Evolutionary conservation across 495 filamentous ascomycete genomes (phyloP), one percentile per base, ranked within the genome.

Genomic region (Penicillium cinerascens): DNA sequence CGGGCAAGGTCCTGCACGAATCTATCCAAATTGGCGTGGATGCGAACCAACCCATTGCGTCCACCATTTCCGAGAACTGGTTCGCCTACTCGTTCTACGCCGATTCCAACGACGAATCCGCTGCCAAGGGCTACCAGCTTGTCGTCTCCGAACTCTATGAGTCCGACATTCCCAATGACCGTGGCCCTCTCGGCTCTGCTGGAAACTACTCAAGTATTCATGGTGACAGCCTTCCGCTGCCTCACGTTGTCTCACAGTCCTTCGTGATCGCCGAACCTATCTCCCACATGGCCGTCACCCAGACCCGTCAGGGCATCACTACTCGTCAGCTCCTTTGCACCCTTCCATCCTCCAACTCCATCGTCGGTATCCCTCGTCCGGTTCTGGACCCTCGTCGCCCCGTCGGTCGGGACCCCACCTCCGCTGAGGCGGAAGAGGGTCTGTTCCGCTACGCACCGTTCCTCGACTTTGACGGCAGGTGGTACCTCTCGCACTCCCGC

Each of bases 271-370:
- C 86, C 2, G 81, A 86, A 42, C 79, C 87, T 23, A 83, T 97
- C 54, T 82, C 84, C 25, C 81, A 87, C 44, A 83, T 97, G 66
- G 78, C 87, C 5, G 87, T 95, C 17, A 95, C 92, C 7, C 82
- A 89, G 64, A 98, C 93, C 6, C 82, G 87, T 29, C 93, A 98
- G 74, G 92, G 93, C 15, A 97, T 98, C 70, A 93, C 90, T 4
- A 84, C 82, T 21, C 85, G 88, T 17, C 85, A 91, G 52, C 76
- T 98, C 5, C 80, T 98, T 27, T 91, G 87, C 44, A 82, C 85
- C 37, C 75, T 95, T 8, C 82, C 89, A 7, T 74, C 78, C 29
- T 77, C 82, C 2, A 84, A 88, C 62, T 74, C 87, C 27, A 83
- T 98, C 50, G 72, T 91, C 46, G 85, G 82, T 22, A 87, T 98